Evolutionary conservation across 768 basidiomycete genomes (phyloP).

Genomic region (Suillus weaverae): DNA sequence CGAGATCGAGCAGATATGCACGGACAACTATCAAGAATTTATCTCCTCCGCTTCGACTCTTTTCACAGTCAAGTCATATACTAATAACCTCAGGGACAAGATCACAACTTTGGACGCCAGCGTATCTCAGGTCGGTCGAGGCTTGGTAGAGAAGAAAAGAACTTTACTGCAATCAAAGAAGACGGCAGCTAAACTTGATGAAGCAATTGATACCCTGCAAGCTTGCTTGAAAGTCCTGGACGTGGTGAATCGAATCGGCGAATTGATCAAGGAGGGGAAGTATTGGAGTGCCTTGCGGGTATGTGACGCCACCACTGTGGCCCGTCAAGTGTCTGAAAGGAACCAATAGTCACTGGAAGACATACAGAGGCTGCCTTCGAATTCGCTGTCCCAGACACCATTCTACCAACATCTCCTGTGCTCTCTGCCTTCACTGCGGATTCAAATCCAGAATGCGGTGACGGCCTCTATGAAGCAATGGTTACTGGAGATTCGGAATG

Average conservation of each 20-base stretch:
- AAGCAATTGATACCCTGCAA: slow-evolving; percentile 94
- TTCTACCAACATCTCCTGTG: slow-evolving; percentile 91
- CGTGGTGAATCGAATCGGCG: slow-evolving; percentile 86
- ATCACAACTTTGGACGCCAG: slow-evolving; percentile 87
- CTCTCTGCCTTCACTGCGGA: slow-evolving; percentile 86
- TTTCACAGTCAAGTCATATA: slow-evolving; percentile 94
- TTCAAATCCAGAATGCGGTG: slow-evolving; percentile 89
- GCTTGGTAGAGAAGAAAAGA: slow-evolving; percentile 92
- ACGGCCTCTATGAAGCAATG: slow-evolving; percentile 96
- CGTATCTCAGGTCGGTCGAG: slow-evolving; percentile 84
- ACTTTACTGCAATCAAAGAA: slow-evolving; percentile 86
- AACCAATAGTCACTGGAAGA: slow-evolving; percentile 85
- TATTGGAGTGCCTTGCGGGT: slow-evolving; percentile 98
- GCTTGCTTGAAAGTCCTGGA: slow-evolving; percentile 91
- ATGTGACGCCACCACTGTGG: slow-evolving; percentile 80
- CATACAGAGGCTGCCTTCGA: slow-evolving; percentile 86
- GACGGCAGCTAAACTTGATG: slow-evolving; percentile 92
- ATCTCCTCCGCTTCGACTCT: slow-evolving; percentile 96
- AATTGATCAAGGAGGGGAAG: slow-evolving; percentile 91
- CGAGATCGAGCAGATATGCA: slow-evolving; percentile 95
- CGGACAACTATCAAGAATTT: slow-evolving; percentile 97
- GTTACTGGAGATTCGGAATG: slow-evolving; percentile 91
- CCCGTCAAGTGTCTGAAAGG: slow-evolving; percentile 77
- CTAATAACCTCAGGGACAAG: slow-evolving; percentile 88
- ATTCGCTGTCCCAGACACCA: slow-evolving; percentile 87